Base-by-base conservation (phyloP, 1,284 basidiomycete genomes). In the Ceratobasidium sp. region DNA sequence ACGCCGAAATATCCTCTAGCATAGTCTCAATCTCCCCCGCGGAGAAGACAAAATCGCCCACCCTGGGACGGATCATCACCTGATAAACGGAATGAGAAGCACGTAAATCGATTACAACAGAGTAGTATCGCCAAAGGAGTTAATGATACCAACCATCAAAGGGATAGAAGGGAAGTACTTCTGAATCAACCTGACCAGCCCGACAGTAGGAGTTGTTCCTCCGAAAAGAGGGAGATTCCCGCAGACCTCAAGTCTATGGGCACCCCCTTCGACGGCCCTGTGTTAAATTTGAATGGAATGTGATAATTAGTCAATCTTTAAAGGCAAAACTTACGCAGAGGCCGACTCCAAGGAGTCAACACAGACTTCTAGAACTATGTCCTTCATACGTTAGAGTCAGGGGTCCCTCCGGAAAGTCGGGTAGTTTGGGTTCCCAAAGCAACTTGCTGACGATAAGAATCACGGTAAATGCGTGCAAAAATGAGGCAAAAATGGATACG, bases 241-340 rank as follows among this genome's bases (percentile, higher is more conserved):
- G 74, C 91, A 93, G n/a, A 93, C 77, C 75, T 93, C 91, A 23
- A 93, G 82, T 69, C 90, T 82, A 76, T 89, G 81, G 49, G 89
- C 89, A 7, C 89, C 89, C 30, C 84, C 89, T 33, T 77, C 75
- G 9, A 84, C 79, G 33, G 90, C 89, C 73, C 90, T 91, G 74
- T 5, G 39, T 19, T 23, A 21, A 42, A 21, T 16, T 52, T 67
- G 39, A 58, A 30, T 25, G 57, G 2, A 23, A 13, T 41, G n/a
- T 36, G 33, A 11, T n/a, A n/a, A n/a, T n/a, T n/a, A n/a, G n/a
- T n/a, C n/a, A n/a, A n/a, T n/a, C n/a, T n/a, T n/a, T n/a, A n/a
- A n/a, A 33, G 21, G 6, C 13, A 30, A 54, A 46, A 6, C 71
- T 2, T 46, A 71, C 71, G 58, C 50, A 23, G 52, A n/a, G 33